Conservation (phyloP, 1,139 yeast species). For the Debaryomyces robertsiae region DNA sequence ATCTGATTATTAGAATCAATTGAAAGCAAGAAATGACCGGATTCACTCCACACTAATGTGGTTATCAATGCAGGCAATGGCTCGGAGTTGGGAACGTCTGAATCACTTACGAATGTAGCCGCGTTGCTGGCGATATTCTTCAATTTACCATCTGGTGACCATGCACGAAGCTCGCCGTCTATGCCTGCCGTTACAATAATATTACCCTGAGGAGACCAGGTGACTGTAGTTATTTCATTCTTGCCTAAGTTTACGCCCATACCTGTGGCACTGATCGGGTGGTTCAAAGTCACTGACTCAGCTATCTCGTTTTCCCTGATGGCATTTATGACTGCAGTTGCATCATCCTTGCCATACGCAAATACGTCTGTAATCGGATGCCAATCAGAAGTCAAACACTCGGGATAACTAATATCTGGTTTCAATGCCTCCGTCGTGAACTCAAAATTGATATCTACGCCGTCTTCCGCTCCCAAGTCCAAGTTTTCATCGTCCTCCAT, state of each 20-base stretch:
- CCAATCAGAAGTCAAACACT: constrained; percentile 42
- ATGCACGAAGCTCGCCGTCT: constrained; percentile 66
- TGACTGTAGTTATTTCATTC: constrained; percentile 43
- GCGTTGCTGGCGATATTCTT: constrained; percentile 49
- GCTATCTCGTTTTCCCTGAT: constrained; percentile 31
- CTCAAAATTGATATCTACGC: constrained; percentile 11
- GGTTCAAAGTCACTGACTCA: constrained; percentile 39
- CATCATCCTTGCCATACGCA: constrained; percentile 41
- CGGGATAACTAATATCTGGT: constrained; percentile 27
- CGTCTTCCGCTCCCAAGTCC: constrained; percentile 8
- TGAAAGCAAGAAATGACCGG: constrained; percentile 39
- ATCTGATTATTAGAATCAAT: constrained; percentile 36
- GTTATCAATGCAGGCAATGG: constrained; percentile 20
- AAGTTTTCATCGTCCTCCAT: constrained; percentile 18
- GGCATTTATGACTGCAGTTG: constrained; percentile 40
- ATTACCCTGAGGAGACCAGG: constrained; percentile 69
- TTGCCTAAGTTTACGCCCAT: constrained; percentile 13
- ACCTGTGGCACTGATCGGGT: constrained; percentile 27
- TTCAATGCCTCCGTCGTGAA: constrained; percentile 26
- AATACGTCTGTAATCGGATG: constrained; percentile 41
- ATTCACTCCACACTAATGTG: constrained; percentile 37
- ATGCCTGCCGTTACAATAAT: constrained; percentile 58
- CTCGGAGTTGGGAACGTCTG: constrained; percentile 10
- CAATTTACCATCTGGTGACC: constrained; percentile 68
- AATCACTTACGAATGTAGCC: constrained; percentile 8